Evolutionary conservation across 495 filamentous ascomycete genomes (phyloP).

Genomic region (Arthonia radiata): DNA sequence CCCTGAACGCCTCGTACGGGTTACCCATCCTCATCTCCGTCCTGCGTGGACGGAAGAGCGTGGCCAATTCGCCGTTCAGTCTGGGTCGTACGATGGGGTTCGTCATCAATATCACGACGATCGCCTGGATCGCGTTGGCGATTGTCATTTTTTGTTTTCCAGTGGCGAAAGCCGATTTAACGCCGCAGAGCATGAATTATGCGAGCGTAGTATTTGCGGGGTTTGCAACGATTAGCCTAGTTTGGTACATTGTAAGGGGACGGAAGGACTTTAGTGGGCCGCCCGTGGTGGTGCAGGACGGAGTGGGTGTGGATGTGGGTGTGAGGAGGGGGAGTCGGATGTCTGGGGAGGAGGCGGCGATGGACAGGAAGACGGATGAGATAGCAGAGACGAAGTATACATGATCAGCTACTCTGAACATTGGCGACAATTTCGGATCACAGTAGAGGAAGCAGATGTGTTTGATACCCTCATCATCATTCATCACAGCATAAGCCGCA

Average conservation of each 20-base stretch:
- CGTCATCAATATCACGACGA: slow-evolving; percentile 23
- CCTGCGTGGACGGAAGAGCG: slow-evolving; percentile 21
- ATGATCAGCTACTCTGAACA: too few relatives aligned
- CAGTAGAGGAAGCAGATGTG: too few relatives aligned
- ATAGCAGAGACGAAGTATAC: too few relatives aligned
- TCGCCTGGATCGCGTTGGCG: slow-evolving; percentile 22
- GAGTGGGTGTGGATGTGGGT: too few relatives aligned
- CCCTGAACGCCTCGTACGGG: slow-evolving; percentile 34
- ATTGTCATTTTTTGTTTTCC: slow-evolving; percentile 18
- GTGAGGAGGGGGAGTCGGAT: too few relatives aligned
- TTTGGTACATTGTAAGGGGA: slow-evolving; percentile 48
- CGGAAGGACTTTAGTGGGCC: slow-evolving; percentile 46
- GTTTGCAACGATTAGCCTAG: slow-evolving; percentile 26
- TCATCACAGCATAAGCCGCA: too few relatives aligned
- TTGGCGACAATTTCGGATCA: too few relatives aligned
- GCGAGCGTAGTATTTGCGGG: slow-evolving; percentile 39
- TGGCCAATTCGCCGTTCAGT: slow-evolving; percentile 22
- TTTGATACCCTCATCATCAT: too few relatives aligned
- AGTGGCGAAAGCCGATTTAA: too few relatives aligned
- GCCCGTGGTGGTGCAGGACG: too few relatives aligned
- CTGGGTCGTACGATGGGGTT: slow-evolving; percentile 27
- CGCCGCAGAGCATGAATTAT: slow-evolving; percentile 25
- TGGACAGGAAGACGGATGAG: too few relatives aligned
- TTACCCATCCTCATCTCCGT: slow-evolving; percentile 35
- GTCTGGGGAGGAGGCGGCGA: too few relatives aligned